Percentiles rank a stretch among this genome's conserved stretches.
Conservation (phyloP, 1,284 basidiomycete genomes). For the Ganoderma meredithae region DNA sequence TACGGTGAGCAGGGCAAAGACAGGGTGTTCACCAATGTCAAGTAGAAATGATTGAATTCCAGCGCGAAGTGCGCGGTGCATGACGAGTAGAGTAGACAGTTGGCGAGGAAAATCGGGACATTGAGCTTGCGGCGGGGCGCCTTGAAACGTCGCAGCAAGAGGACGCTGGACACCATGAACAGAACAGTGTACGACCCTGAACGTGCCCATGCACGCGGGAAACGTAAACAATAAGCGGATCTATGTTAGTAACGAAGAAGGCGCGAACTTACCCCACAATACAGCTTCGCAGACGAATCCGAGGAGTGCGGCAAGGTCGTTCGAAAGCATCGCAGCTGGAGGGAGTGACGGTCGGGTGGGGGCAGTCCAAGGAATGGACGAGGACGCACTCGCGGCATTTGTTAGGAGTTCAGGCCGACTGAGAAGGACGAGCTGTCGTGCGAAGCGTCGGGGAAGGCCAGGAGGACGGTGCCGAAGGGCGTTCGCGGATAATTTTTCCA, state of each 20-base stretch:
- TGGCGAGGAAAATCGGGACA: conserved; percentile 18
- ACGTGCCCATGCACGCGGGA: neutral
- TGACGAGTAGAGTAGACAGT: conserved; percentile 39
- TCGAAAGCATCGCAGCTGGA: conserved; percentile 17
- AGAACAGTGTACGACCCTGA: conserved; percentile 23
- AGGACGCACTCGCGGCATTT: neutral
- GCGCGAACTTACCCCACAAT: conserved; percentile 35
- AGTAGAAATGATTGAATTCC: conserved; percentile 47
- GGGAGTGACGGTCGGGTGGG: neutral
- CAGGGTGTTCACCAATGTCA: conserved; percentile 39
- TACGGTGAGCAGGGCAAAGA: neutral
- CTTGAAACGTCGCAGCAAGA: conserved; percentile 24
- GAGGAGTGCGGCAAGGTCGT: conserved; percentile 42
- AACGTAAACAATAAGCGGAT: neutral
- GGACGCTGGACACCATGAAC: conserved; percentile 25
- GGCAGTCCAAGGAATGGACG: neutral
- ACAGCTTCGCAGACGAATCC: conserved; percentile 44
- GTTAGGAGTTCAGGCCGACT: neutral
- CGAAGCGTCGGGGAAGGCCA: conserved; percentile 1
- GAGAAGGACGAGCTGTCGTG: neutral
- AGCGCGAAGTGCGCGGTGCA: conserved; percentile 47
- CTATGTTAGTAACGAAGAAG: neutral
- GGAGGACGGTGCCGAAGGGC: neutral
- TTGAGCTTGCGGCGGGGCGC: conserved; percentile 15
- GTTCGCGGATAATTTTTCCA: neutral